Evolutionary conservation across 805 yeast species (phyloP), one percentile per base, ranked within the genome.

Genomic region (Kodamaea fukazawae): DNA sequence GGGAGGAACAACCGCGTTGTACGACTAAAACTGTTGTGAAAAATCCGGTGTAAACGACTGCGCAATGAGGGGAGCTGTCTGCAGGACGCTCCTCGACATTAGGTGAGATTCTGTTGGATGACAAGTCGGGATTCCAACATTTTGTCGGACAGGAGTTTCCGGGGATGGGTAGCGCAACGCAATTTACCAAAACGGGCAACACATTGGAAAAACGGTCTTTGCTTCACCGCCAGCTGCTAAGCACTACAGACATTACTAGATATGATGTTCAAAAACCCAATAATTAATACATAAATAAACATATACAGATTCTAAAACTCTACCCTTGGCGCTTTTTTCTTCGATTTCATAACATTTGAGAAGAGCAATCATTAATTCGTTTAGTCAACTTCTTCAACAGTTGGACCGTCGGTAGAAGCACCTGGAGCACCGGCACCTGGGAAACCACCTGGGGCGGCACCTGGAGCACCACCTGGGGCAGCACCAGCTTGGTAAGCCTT

Each of bases 401-500:
- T 71, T 57, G 76, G 77, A 44, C 77, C 77, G 41, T 65, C 70
- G 52, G 56, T 53, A 35, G 59, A 46, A 42, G 71, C 61, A 39
- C 57, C 70, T 43, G 59, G 53, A 45, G 66, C 65, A 46, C 55
- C 63, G 46, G 53, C 63, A 44, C 57, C 65, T 38, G 57, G 55
- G 40, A 51, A 50, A 58, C 81, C 81, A 47, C 72, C 75, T 59
- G 57, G 58, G 45, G 70, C 70, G 57, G 78, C 88, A 59, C 88
- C 89, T 56, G 83, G 84, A 64, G 65, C 67, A 50, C 72, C 87
- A 53, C 77, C 85, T 59, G 84, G 81, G 51, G 82, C 83, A 67
- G 88, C 95, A 67, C 89, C 95, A 54, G 83, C 89, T 70, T 86
- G 93, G 83, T 91, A 91, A 79, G 93, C 88, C 79, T 90, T 88